Percentiles rank a stretch among this genome's conserved stretches.
Conservation (phyloP, 306 rosid species). For the Castanospermum australe region DNA sequence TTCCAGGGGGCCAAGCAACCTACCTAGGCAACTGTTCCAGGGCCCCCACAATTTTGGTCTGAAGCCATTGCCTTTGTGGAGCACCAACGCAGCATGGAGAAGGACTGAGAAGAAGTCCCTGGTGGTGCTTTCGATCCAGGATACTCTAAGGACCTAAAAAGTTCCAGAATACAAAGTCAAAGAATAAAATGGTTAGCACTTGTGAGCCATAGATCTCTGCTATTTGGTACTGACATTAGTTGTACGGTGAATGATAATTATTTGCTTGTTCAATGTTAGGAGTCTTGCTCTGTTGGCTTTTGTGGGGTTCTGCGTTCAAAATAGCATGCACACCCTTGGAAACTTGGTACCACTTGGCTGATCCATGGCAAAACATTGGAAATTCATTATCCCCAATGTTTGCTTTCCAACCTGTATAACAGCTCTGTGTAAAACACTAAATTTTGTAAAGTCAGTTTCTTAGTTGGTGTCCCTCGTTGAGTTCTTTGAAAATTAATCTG, state of each 20-base stretch:
- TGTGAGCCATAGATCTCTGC: neutral
- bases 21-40: constrained; percentile 98
- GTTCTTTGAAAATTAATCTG: constrained; percentile 26
- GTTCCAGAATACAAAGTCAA: constrained; percentile 89
- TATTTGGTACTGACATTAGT: neutral
- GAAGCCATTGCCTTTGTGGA: constrained; percentile 92
- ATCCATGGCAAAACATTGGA: constrained; percentile 99
- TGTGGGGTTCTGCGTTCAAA: constrained; percentile 86
- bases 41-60: constrained; percentile 85
- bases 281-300: constrained; percentile 89
- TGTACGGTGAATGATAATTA: neutral
- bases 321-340: constrained; percentile 96
- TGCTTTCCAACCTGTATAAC: constrained; percentile 33
- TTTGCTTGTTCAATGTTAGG: constrained; percentile 40
- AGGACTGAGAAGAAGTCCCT: constrained; percentile 97
- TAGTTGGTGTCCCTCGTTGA: constrained; percentile 27
- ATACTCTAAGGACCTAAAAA: constrained; percentile 88
- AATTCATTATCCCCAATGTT: constrained; percentile 68
- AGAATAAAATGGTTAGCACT: constrained; percentile 75
- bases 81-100: constrained; percentile 98
- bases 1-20: constrained; percentile 94
- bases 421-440: constrained; percentile 50
- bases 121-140: constrained; percentile 99
- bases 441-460: constrained; percentile 31
- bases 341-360: constrained; percentile 99